Percentiles rank a stretch among this genome's conserved stretches.
These are phyloP conservation scores for Nyssa sinensis DNA, from an alignment of 148 eudicot genomes.

Conservation along the genomic window DNA sequence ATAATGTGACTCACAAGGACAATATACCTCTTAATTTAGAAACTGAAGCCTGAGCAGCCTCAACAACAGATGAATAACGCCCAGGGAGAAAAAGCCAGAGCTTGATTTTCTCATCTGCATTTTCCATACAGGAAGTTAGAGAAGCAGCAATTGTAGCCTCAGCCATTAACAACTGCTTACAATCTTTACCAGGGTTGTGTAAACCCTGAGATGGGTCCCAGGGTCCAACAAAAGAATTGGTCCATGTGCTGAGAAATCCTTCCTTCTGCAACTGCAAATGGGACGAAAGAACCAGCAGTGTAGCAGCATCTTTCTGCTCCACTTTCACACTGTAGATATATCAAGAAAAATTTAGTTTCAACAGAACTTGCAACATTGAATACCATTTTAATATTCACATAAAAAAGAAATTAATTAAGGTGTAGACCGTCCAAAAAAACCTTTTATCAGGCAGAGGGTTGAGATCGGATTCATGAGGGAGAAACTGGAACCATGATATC, in stretches of 20 bases:
- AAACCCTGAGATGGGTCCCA: conserved; percentile 99
- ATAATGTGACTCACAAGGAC: background rate
- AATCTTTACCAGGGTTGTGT: conserved; percentile 80
- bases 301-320: conserved; percentile 68
- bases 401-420: background rate
- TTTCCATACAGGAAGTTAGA: conserved; percentile 17
- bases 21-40: conserved; percentile 69
- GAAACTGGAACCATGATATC: conserved; percentile 91
- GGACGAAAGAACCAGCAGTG: conserved; percentile 60
- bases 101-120: conserved; percentile 85
- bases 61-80: conserved; percentile 57
- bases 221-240: conserved; percentile 93
- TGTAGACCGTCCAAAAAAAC: conserved; percentile 24
- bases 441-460: conserved; percentile 63
- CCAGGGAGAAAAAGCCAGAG: conserved; percentile 97
- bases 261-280: conserved; percentile 88
- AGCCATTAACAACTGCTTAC: background rate
- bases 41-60: conserved; percentile 70
- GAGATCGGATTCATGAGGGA: conserved; percentile 65
- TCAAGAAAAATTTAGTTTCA: conserved; percentile 18
- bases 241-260: conserved; percentile 89
- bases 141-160: background rate
- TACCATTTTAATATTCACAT: background rate
- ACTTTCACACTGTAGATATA: conserved; percentile 39
- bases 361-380: background rate